These are phyloP conservation scores for Purpureocillium lavendulum DNA, from an alignment of 2,329 filamentous ascomycete genomes.

Conservation along the genomic window DNA sequence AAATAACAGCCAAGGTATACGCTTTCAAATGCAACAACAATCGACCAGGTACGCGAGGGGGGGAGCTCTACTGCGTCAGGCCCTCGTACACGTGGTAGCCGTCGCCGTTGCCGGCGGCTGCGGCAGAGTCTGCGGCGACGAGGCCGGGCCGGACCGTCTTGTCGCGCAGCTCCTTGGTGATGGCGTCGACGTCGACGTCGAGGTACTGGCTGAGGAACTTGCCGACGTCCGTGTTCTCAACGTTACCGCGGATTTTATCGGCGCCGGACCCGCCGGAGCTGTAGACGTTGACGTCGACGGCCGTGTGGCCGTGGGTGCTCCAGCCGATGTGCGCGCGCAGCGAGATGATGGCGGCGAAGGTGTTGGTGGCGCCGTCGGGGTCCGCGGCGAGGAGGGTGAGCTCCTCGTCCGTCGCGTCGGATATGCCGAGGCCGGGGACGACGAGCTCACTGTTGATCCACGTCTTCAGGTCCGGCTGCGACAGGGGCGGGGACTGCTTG, in stretches of 20 bases:
- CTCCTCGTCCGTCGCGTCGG: slow-evolving; percentile 64
- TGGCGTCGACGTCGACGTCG: slow-evolving; percentile 64
- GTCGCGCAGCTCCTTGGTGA: slow-evolving; percentile 67
- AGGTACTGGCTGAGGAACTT: slow-evolving; percentile 74
- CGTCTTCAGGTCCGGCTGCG: slow-evolving; percentile 35
- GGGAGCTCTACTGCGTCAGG: too few relatives aligned
- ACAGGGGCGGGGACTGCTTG: slow-evolving; percentile 19
- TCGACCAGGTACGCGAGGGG: too few relatives aligned
- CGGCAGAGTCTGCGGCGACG: neutral
- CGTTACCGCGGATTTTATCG: slow-evolving; percentile 66
- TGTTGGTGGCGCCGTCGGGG: slow-evolving; percentile 42
- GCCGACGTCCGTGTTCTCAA: slow-evolving; percentile 92
- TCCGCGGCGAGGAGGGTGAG: slow-evolving; percentile 55
- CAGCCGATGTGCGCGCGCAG: slow-evolving; percentile 84
- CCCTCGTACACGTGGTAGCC: neutral
- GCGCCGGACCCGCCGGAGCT: slow-evolving; percentile 61
- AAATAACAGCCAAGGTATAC: too few relatives aligned
- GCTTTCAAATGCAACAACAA: neutral
- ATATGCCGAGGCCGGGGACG: slow-evolving; percentile 64
- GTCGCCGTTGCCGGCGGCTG: neutral
- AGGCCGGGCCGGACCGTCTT: slow-evolving; percentile 27
- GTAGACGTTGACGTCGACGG: slow-evolving; percentile 95
- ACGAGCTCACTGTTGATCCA: slow-evolving; percentile 67
- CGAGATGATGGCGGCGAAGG: slow-evolving; percentile 80
- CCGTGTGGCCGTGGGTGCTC: slow-evolving; percentile 89